phyloP scores from a whole-genome alignment of 2,329 filamentous ascomycete genomes.

The Celoporthe dispersa region DNA sequence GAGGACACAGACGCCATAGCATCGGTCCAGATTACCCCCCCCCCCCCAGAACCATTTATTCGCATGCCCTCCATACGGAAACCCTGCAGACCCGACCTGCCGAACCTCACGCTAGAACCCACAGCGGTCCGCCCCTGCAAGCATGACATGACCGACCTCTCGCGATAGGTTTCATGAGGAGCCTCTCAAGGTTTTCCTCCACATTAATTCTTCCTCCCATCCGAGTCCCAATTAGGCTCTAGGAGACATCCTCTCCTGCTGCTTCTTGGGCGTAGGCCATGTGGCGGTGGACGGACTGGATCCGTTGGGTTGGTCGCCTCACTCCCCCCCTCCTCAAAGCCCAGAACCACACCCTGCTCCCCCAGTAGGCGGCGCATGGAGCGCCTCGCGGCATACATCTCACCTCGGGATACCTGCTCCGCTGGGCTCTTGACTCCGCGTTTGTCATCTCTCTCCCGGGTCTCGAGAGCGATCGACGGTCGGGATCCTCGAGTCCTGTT shows the following conservation, averaged over 20 bases:
- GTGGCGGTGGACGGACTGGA: background rate
- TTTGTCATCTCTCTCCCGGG: background rate
- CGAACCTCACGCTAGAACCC: conserved; percentile 20
- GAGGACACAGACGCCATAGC: conserved; percentile 7
- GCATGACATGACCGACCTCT: conserved; percentile 22
- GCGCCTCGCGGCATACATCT: background rate
- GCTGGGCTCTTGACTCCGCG: background rate
- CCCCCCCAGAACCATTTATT: conserved; percentile 16
- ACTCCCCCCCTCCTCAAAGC: background rate
- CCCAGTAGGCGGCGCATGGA: background rate
- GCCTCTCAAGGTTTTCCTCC: background rate
- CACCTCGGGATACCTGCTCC: background rate
- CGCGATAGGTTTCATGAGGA: background rate
- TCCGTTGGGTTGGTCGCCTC: background rate
- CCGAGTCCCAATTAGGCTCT: background rate
- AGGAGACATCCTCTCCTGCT: background rate
- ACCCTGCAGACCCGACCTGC: conserved; percentile 16
- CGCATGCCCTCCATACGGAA: conserved; percentile 13
- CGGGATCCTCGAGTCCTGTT: background rate
- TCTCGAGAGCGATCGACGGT: background rate
- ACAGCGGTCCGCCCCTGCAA: conserved; percentile 26
- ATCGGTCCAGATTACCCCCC: conserved; percentile 22
- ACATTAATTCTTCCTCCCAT: background rate
- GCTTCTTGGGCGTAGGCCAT: background rate
- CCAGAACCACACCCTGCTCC: background rate